phyloP scores from a whole-genome alignment of 2,329 filamentous ascomycete genomes.

The Neofusicoccum ribis region DNA sequence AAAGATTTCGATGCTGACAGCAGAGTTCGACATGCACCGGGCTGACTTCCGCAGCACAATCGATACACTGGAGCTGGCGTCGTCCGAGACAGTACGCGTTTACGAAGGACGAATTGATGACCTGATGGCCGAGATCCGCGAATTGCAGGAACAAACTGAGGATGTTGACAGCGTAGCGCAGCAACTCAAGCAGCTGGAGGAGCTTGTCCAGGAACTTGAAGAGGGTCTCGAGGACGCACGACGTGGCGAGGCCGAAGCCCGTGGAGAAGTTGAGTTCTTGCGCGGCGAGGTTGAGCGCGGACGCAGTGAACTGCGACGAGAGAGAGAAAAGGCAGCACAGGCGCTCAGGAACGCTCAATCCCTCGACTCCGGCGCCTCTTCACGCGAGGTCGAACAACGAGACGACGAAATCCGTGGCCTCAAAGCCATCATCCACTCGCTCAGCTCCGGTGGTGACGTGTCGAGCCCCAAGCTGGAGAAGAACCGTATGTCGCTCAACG shows the following conservation, averaged over 20 bases:
- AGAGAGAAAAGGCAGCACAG: conserved; percentile 77
- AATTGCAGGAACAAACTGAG: conserved; percentile 77
- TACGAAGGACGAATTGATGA: conserved; percentile 93
- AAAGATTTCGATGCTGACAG: conserved; percentile 87
- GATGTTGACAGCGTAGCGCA: conserved; percentile 89
- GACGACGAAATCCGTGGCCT: conserved; percentile 96
- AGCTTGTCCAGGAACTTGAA: conserved; percentile 93
- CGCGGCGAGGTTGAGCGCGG: conserved; percentile 92
- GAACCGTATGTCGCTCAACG: conserved; percentile 33
- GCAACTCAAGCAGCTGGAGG: conserved; percentile 92
- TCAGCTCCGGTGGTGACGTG: conserved; percentile 70
- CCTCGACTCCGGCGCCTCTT: conserved; percentile 36
- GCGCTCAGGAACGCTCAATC: conserved; percentile 56
- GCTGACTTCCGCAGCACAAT: conserved; percentile 97
- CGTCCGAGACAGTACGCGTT: conserved; percentile 90
- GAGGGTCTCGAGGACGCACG: conserved; percentile 94
- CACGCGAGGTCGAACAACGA: conserved; percentile 85
- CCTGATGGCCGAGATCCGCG: conserved; percentile 77
- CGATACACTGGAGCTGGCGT: conserved; percentile 92
- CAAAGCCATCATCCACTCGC: conserved; percentile 95
- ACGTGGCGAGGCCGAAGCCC: conserved; percentile 89
- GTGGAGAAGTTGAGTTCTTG: conserved; percentile 93
- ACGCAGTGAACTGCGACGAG: conserved; percentile 80
- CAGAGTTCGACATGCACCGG: conserved; percentile 91
- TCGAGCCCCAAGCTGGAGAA: conserved; percentile 27